Evolutionary conservation across 2,329 filamentous ascomycete genomes (phyloP), one percentile per base, ranked within the genome.

Genomic region (Pseudodiploospora longispora): DNA sequence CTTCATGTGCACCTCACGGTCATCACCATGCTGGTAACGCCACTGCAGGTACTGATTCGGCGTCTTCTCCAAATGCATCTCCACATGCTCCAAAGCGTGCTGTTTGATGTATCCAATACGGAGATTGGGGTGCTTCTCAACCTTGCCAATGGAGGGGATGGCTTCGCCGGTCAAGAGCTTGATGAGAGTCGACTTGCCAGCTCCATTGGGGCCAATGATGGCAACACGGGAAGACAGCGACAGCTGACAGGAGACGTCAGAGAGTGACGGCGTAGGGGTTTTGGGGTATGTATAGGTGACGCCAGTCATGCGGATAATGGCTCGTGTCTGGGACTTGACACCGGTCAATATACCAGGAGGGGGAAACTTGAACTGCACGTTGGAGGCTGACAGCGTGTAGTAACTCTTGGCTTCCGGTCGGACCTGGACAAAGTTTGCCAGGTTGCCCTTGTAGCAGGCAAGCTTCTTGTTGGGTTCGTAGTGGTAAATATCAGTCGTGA

Each of bases 21-120:
- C 93, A 56, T 97, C 93, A 60, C 93, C 93, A 60, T 97, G 88
- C 58, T 87, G 87, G 62, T 97, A 98, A 58, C 93, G 87, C 93
- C 93, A 98, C 69, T 97, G 93, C 31, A 98, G 78, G 62, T 98
- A 98, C 69, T 98, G 93, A 65, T 95, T 97, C 35, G 93, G 93
- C 0, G 93, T 98, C 80, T 98, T 98, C 69, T 98, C 93, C 55
- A 97, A 74, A 62, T 98, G 93, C 91, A 96, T 95, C 70, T 98
- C 91, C 8, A 98, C 93, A 79, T 98, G 93, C 74, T 98, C 93
- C 9, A 98, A 77, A 37, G 93, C 93, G 67, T 98, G 93, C 72
- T 98, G 93, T 74, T 97, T 97, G 73, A 98, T 97, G 74, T 98
- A 98, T 43, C 93, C 93, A 58, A 98, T 96, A 75, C 93, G 90